Percentiles rank a stretch among this genome's conserved stretches.
Conservation (phyloP, 352 stramenopile species). For the Elongisporangium senticosum region DNA sequence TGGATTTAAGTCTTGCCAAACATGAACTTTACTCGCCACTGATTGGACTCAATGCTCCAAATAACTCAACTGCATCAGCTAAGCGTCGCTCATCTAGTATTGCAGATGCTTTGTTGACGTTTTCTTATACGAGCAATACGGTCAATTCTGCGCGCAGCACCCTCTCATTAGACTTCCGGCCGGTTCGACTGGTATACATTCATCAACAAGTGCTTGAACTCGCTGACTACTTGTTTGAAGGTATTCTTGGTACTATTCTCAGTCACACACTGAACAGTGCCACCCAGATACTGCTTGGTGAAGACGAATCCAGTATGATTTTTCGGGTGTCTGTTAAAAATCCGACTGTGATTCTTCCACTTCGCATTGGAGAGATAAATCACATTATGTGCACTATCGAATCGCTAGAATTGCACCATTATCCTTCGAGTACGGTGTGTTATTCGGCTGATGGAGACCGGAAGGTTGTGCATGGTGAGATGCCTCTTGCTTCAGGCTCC, state of each 20-base stretch:
- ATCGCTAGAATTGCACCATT: conserved; percentile 48
- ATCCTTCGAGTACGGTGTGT: conserved; percentile 49
- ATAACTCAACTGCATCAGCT: conserved; percentile 16
- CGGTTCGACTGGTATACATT: conserved; percentile 76
- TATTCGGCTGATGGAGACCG: conserved; percentile 18
- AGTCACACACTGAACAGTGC: conserved; percentile 63
- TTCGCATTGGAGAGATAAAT: conserved; percentile 40
- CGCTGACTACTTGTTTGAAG: conserved; percentile 79
- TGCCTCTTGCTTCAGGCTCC: not conserved
- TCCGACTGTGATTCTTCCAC: conserved; percentile 64
- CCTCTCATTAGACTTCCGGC: conserved; percentile 47
- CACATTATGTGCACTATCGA: conserved; percentile 61
- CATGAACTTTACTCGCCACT: conserved; percentile 59
- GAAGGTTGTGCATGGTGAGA: not conserved
- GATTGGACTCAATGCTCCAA: conserved; percentile 30
- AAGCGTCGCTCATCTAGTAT: conserved; percentile 3
- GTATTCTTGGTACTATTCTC: conserved; percentile 66
- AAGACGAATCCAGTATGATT: conserved; percentile 51
- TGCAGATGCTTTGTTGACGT: conserved; percentile 19
- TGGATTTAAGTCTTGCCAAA: conserved; percentile 68
- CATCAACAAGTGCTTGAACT: conserved; percentile 84
- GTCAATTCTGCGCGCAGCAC: conserved; percentile 27
- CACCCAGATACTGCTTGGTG: conserved; percentile 62
- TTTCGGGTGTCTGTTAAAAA: conserved; percentile 48
- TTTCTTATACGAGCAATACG: conserved; percentile 21